Conservation (phyloP, 1,284 basidiomycete species). For the Papiliotrema nemorosa region DNA sequence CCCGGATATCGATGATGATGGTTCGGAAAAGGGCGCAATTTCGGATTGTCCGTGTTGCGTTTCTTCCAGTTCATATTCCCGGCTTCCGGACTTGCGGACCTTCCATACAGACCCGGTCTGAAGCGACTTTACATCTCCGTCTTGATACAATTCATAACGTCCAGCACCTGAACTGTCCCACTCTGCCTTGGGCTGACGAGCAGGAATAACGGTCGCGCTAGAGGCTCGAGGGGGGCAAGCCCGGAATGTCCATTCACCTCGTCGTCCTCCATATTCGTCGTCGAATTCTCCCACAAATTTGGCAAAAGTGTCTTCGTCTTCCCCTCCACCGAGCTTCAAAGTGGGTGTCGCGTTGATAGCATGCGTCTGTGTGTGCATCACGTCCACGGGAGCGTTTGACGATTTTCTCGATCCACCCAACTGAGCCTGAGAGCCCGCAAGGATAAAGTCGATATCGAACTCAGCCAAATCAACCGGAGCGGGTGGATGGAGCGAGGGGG, state of each 20-base stretch:
- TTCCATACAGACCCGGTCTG: constrained; percentile 38
- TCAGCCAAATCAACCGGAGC: constrained; percentile 49
- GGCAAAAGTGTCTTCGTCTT: constrained; percentile 50
- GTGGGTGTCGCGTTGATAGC: constrained; percentile 14
- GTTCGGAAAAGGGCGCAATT: not conserved
- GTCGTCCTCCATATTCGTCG: constrained; percentile 49
- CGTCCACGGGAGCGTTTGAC: constrained; percentile 23
- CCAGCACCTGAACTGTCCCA: constrained; percentile 47
- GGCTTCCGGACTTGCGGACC: constrained; percentile 21
- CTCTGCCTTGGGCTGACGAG: constrained; percentile 22
- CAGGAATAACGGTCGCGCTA: not conserved
- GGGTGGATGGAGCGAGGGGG: constrained; percentile 47
- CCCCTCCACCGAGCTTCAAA: constrained; percentile 27
- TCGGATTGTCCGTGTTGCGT: constrained; percentile 10
- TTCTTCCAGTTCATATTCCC: constrained; percentile 45
- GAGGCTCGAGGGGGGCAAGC: constrained; percentile 12
- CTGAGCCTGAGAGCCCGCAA: constrained; percentile 43
- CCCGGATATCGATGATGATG: not conserved
- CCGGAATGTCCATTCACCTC: constrained; percentile 51
- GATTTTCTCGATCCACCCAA: constrained; percentile 30
- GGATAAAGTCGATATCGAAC: constrained; percentile 52
- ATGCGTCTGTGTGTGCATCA: not conserved
- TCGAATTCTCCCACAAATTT: constrained; percentile 52
- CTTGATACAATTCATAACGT: constrained; percentile 35
- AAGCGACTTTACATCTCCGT: constrained; percentile 39